Evolutionary conservation across 768 basidiomycete genomes (phyloP).

Genomic region (Tulasnella sp.): DNA sequence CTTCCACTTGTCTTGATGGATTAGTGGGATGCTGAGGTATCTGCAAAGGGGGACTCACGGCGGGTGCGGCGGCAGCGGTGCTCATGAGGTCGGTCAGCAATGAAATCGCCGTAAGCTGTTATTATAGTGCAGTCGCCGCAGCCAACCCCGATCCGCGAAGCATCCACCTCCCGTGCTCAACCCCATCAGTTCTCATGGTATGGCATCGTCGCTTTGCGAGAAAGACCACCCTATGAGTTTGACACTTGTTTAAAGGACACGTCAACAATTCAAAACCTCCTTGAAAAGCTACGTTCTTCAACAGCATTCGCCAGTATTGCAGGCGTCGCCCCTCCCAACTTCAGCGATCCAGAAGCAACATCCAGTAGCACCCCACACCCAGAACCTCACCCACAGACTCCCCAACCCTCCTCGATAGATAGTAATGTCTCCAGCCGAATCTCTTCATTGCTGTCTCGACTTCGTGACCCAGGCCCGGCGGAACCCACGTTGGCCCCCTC

Average conservation of each 20-base stretch:
- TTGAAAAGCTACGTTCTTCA: slow-evolving; percentile 56
- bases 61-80: slow-evolving; percentile 16
- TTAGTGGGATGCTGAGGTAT: background rate
- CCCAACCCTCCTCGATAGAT: background rate
- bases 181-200: too few species aligned
- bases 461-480: background rate
- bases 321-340: slow-evolving; percentile 37
- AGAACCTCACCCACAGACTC: background rate
- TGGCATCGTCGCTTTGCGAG: too few species aligned
- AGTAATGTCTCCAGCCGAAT: slow-evolving; percentile 16
- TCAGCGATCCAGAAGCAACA: slow-evolving; percentile 26
- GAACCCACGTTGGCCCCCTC: background rate
- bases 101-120: background rate
- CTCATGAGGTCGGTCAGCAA: slow-evolving; percentile 11
- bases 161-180: too few species aligned
- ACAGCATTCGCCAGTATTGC: slow-evolving; percentile 34
- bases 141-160: background rate
- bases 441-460: slow-evolving; percentile 3
- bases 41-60: slow-evolving; percentile 13
- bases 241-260: slow-evolving; percentile 38
- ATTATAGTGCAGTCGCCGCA: background rate
- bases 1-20: slow-evolving; percentile 46
- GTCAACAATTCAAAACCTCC: slow-evolving; percentile 50
- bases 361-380: background rate
- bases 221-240: too few species aligned